Conservation (phyloP, 768 basidiomycete genomes). For the Rhizopogon vinicolor region DNA sequence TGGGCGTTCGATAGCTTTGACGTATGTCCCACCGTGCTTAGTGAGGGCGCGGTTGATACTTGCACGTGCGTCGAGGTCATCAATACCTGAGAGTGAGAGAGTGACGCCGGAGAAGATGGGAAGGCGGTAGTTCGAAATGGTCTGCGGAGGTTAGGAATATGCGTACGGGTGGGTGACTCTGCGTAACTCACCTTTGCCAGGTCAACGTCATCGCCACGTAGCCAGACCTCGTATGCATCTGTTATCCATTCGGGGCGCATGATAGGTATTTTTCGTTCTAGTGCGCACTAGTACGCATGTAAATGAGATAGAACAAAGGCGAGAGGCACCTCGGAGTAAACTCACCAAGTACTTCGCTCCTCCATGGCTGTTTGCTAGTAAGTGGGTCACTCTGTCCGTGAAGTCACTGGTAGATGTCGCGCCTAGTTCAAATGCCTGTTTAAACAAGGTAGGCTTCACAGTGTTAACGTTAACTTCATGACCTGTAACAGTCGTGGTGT, state of each 20-base stretch:
- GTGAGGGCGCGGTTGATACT: constrained; percentile 61
- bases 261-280: constrained; percentile 78
- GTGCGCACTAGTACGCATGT: constrained; percentile 56
- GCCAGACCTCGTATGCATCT: constrained; percentile 69
- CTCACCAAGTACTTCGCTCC: constrained; percentile 80
- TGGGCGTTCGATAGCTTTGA: constrained; percentile 73
- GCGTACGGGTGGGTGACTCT: not conserved
- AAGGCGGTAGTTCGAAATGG: constrained; percentile 54
- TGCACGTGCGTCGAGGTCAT: constrained; percentile 53
- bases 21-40: constrained; percentile 60
- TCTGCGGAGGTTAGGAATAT: constrained; percentile 34
- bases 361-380: constrained; percentile 77
- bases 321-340: constrained; percentile 2
- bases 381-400: constrained; percentile 84
- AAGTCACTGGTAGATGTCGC: constrained; percentile 65
- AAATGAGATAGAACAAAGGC: constrained; percentile 1
- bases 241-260: constrained; percentile 74
- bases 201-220: constrained; percentile 76
- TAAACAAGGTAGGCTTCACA: constrained; percentile 61
- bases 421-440: constrained; percentile 77
- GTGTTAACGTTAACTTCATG: not conserved
- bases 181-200: constrained; percentile 45
- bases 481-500: not conserved
- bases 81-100: constrained; percentile 73
- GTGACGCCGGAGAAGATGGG: constrained; percentile 68